phyloP scores from a whole-genome alignment of 768 basidiomycete species.

The Pluteus cervinus region DNA sequence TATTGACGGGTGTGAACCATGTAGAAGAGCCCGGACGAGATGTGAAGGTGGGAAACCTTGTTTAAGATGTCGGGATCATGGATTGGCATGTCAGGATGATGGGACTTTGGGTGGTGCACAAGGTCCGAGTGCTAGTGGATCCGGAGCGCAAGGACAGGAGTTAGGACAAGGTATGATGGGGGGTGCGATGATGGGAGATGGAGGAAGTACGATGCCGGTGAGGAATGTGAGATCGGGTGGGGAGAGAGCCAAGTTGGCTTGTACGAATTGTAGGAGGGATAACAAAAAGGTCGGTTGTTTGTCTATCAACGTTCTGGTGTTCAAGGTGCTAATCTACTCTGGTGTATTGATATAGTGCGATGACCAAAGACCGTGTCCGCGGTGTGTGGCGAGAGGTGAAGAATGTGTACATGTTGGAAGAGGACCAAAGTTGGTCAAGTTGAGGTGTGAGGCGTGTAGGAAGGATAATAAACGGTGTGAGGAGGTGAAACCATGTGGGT shows the following conservation, averaged over 20 bases:
- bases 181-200: too few relatives aligned
- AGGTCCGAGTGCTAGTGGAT: too few relatives aligned
- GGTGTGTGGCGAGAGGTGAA: slow-evolving; percentile 48
- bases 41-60: slow-evolving; percentile 48
- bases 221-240: too few relatives aligned
- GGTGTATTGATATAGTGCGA: too few relatives aligned
- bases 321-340: slow-evolving; percentile 4
- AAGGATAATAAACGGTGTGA: slow-evolving; percentile 54
- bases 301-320: slow-evolving; percentile 4
- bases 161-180: too few relatives aligned
- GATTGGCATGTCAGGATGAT: slow-evolving; percentile 47
- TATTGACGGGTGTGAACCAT: slow-evolving; percentile 55
- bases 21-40: slow-evolving; percentile 50
- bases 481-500: slow-evolving; percentile 49
- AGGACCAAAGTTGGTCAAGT: slow-evolving; percentile 50
- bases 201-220: too few relatives aligned
- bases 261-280: slow-evolving; percentile 53
- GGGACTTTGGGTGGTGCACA: too few relatives aligned
- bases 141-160: too few relatives aligned
- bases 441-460: slow-evolving; percentile 56
- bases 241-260: slow-evolving; percentile 56
- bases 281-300: slow-evolving; percentile 50
- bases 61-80: slow-evolving; percentile 44
- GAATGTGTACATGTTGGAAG: slow-evolving; percentile 53
- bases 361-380: slow-evolving; percentile 54